These are phyloP conservation scores for Aspergillus incahuasiensis DNA, from an alignment of 495 filamentous ascomycete genomes.

Conservation along the genomic window DNA sequence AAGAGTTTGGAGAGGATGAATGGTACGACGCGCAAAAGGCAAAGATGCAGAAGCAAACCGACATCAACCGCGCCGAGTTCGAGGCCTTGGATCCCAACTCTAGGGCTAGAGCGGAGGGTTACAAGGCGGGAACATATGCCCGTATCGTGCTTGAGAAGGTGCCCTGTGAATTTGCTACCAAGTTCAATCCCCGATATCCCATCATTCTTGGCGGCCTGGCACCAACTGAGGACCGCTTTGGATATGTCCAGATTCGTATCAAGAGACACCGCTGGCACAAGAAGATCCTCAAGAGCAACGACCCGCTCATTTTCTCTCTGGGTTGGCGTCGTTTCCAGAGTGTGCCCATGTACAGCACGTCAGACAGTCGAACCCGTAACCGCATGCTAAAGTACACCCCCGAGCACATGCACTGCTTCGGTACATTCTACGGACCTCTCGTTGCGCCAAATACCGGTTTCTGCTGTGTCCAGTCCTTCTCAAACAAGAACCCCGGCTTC, in stretches of 20 bases:
- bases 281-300: constrained; percentile 96
- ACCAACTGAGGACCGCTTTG: constrained; percentile 90
- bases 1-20: constrained; percentile 91
- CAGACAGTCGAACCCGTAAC: constrained; percentile 86
- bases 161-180: constrained; percentile 84
- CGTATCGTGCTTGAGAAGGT: constrained; percentile 83
- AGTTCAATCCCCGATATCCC: constrained; percentile 80
- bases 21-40: constrained; percentile 99
- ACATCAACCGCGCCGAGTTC: constrained; percentile 92
- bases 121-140: constrained; percentile 88
- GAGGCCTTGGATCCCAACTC: constrained; percentile 76
- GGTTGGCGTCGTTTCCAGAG: constrained; percentile 97
- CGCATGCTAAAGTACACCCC: constrained; percentile 97
- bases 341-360: constrained; percentile 88
- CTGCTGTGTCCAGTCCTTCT: constrained; percentile 87
- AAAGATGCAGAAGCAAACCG: constrained; percentile 83
- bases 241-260: constrained; percentile 91
- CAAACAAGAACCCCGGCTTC: constrained; percentile 83
- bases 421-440: constrained; percentile 89
- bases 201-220: constrained; percentile 86
- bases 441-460: constrained; percentile 95
- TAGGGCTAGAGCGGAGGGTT: constrained; percentile 78
- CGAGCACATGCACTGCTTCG: constrained; percentile 98
- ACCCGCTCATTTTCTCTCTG: constrained; percentile 93
- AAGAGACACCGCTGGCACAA: constrained; percentile 98